Evolutionary conservation across 768 basidiomycete species (phyloP).

Genomic region (Lentinula raphanica): DNA sequence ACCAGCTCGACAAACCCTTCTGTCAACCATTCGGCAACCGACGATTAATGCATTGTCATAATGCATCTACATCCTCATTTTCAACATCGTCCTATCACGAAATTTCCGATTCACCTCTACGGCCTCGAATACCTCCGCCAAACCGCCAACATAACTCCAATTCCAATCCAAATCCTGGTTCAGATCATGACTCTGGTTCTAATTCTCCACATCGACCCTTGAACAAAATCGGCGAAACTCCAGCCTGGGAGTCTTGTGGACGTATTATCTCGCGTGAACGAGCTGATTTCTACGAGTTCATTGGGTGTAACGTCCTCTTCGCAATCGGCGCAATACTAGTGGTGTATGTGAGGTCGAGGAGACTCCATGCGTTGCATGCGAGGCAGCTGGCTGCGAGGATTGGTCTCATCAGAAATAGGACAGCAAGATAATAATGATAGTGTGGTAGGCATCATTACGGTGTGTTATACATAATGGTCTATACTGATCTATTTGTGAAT

Average conservation of each 20-base stretch:
- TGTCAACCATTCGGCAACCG: slow-evolving; percentile 97
- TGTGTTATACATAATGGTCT: too few relatives aligned
- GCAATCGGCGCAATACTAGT: slow-evolving; percentile 59
- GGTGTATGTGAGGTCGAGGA: slow-evolving; percentile 63
- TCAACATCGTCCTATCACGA: slow-evolving; percentile 13
- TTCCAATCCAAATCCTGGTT: not conserved
- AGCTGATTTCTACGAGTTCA: slow-evolving; percentile 87
- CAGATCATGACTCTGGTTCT: not conserved
- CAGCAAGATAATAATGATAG: slow-evolving; percentile 10
- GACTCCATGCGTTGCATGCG: slow-evolving; percentile 69
- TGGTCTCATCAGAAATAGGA: slow-evolving; percentile 54
- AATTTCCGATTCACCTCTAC: slow-evolving; percentile 9
- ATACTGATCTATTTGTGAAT: too few relatives aligned
- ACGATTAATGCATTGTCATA: slow-evolving; percentile 77
- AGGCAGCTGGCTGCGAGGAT: slow-evolving; percentile 83
- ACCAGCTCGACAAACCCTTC: slow-evolving; percentile 78
- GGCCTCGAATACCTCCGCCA: slow-evolving; percentile 6
- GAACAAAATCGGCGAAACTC: slow-evolving; percentile 46
- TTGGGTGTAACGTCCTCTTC: slow-evolving; percentile 78
- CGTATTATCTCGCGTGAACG: slow-evolving; percentile 76
- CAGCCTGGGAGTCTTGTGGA: slow-evolving; percentile 92
- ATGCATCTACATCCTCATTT: slow-evolving; percentile 23
- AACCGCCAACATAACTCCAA: slow-evolving; percentile 5
- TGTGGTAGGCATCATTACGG: not conserved
- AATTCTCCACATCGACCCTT: not conserved